Evolutionary conservation across 352 stramenopile genomes (phyloP).

Genomic region (Globisporangium iwayamae): DNA sequence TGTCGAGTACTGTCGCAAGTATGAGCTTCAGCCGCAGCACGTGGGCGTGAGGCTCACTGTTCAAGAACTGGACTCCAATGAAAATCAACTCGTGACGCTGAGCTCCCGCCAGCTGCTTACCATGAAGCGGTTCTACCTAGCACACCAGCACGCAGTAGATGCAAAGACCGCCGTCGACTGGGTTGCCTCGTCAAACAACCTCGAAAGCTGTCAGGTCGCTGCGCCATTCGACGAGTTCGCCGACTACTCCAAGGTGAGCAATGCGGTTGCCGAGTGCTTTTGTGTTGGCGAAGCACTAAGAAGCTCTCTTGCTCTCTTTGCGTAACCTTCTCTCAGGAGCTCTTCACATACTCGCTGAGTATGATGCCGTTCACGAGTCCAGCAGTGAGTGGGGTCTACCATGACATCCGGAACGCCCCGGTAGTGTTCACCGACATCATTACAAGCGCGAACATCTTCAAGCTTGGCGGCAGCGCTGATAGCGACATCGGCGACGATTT

Average conservation of each 20-base stretch:
- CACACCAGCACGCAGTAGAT: not conserved
- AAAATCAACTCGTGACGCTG: not conserved
- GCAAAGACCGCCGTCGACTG: not conserved
- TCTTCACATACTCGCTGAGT: not conserved
- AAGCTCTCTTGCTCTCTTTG: not conserved
- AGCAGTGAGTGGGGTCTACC: not conserved
- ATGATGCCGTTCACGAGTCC: not conserved
- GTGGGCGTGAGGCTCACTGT: conserved; percentile 1
- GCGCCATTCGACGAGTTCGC: not conserved
- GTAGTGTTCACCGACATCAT: conserved; percentile 11
- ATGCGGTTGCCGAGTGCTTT: not conserved
- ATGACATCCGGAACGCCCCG: not conserved
- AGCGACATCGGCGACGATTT: conserved; percentile 4
- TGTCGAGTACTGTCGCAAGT: conserved; percentile 3
- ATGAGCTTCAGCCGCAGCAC: not conserved
- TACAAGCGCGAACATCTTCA: not conserved
- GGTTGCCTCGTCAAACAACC: not conserved
- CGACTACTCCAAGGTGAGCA: conserved; percentile 1
- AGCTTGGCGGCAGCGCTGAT: not conserved
- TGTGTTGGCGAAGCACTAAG: not conserved
- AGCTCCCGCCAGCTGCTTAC: conserved; percentile 1
- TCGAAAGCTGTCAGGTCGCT: not conserved
- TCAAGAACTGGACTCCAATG: not conserved
- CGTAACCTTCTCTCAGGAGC: not conserved
- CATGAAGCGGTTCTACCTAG: conserved; percentile 7